Percentiles rank a stretch among this genome's conserved stretches.
phyloP scores from a whole-genome alignment of 1,284 basidiomycete species.

The Moniliophthora roreri region DNA sequence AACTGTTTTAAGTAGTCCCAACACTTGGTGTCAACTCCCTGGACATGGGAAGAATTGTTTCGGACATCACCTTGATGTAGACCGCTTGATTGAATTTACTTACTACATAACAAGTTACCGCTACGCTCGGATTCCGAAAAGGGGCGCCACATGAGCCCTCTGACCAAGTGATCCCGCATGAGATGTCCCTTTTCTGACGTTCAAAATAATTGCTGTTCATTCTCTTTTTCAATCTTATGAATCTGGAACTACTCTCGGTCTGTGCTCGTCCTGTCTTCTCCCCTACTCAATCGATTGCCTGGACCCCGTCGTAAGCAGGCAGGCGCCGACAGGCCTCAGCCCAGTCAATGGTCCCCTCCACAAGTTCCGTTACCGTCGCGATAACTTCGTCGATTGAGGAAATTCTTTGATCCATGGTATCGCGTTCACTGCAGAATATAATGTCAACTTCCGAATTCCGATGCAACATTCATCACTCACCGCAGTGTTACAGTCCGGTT shows the following conservation, averaged over 20 bases:
- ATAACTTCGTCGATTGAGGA: constrained; percentile 93
- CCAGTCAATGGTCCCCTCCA: constrained; percentile 79
- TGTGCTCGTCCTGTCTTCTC: not conserved
- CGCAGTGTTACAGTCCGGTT: constrained; percentile 89
- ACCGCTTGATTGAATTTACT: not conserved
- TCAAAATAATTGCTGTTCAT: not conserved
- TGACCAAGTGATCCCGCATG: constrained; percentile 2
- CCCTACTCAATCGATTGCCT: constrained; percentile 59
- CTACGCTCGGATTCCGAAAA: not conserved
- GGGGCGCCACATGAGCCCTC: not conserved
- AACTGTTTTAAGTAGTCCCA: not conserved
- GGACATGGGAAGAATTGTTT: not conserved
- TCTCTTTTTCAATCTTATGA: too few relatives aligned
- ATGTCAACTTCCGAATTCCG: constrained; percentile 4
- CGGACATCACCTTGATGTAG: constrained; percentile 3
- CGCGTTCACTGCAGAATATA: constrained; percentile 70
- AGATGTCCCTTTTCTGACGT: not conserved
- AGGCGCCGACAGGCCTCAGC: constrained; percentile 71
- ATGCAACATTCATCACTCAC: constrained; percentile 39
- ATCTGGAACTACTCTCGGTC: too few relatives aligned
- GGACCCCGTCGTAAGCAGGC: constrained; percentile 86
- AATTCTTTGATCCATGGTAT: constrained; percentile 92
- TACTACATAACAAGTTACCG: not conserved
- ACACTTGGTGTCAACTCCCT: too few relatives aligned
- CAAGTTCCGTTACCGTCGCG: constrained; percentile 74